These are phyloP conservation scores for Syzygium oleosum DNA, from an alignment of 345 rosid genomes.

Conservation along the genomic window DNA sequence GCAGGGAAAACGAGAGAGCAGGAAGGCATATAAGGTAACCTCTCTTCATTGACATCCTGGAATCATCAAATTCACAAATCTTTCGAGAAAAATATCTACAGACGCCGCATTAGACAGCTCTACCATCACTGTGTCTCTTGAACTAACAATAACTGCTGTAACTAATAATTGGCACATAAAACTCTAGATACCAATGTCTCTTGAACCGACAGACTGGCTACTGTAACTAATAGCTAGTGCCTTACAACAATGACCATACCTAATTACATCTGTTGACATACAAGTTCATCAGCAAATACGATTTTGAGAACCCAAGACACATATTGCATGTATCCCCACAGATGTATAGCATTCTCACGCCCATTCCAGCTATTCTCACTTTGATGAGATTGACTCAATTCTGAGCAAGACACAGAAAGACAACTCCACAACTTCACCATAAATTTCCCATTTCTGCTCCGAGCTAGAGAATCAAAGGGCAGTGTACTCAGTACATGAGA, in stretches of 20 bases:
- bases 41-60: not conserved
- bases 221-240: not conserved
- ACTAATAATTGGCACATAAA: not conserved
- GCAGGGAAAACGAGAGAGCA: not conserved
- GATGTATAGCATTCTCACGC: not conserved
- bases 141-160: not conserved
- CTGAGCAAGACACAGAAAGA: not conserved
- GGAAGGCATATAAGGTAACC: not conserved
- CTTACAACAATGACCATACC: not conserved
- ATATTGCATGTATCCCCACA: not conserved
- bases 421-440: not conserved
- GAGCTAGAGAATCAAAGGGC: not conserved
- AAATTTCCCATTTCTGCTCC: not conserved
- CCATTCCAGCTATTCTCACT: not conserved
- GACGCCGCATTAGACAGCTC: not conserved
- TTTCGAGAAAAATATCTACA: not conserved
- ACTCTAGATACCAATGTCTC: not conserved
- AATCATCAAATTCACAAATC: not conserved
- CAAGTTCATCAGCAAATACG: not conserved
- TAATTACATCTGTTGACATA: not conserved
- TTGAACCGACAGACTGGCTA: not conserved
- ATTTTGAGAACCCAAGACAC: not conserved
- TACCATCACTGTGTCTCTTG: not conserved
- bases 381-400: not conserved
- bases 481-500: not conserved